Percentiles rank a stretch among this genome's conserved stretches.
These are phyloP conservation scores for Emergomyces africanus DNA, from an alignment of 2,329 filamentous ascomycete species.

Conservation along the genomic window DNA sequence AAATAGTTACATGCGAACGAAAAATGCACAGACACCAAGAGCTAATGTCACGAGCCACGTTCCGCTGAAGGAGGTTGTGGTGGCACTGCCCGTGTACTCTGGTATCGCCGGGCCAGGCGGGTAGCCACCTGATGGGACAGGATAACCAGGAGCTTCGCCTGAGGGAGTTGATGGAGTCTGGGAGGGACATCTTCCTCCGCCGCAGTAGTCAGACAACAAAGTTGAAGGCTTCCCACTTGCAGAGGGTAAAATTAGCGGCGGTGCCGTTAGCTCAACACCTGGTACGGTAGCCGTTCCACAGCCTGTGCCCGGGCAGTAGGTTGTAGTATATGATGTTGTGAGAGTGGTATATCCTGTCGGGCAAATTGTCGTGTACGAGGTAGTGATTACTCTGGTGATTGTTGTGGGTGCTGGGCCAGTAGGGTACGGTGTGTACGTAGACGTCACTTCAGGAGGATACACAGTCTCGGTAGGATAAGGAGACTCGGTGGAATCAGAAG, in stretches of 20 bases:
- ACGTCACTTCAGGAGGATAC: not conserved
- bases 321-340: conserved; percentile 27
- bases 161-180: not conserved
- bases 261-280: conserved; percentile 24
- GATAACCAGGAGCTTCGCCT: not conserved
- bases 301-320: conserved; percentile 22
- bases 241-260: not conserved
- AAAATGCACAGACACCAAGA: not conserved
- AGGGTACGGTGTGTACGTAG: not conserved
- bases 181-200: not conserved
- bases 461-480: not conserved
- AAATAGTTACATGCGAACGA: not conserved
- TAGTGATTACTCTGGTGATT: conserved; percentile 26
- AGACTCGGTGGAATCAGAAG: not conserved
- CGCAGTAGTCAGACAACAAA: not conserved
- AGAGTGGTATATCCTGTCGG: conserved; percentile 31
- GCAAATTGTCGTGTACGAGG: conserved; percentile 31
- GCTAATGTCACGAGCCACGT: not conserved
- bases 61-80: not conserved
- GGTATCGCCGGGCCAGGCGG: not conserved
- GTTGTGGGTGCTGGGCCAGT: conserved; percentile 11
- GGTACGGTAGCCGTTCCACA: conserved; percentile 19
- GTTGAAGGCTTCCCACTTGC: not conserved
- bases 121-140: not conserved
- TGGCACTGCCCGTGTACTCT: not conserved